Evolutionary conservation across 1,284 basidiomycete species (phyloP), one percentile per base, ranked within the genome.

Genomic region (Naganishia sp.): DNA sequence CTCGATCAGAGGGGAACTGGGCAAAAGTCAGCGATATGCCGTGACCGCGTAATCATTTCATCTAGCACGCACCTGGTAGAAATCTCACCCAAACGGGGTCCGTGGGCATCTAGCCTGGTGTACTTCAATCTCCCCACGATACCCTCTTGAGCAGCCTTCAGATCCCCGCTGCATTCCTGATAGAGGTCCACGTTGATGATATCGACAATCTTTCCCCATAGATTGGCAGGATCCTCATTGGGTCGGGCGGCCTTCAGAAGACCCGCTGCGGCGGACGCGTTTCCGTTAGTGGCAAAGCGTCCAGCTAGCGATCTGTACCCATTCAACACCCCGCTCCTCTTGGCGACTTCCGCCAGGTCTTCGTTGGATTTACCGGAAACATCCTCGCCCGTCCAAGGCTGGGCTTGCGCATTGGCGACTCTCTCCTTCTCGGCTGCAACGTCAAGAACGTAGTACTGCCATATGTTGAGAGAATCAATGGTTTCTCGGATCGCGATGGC

Each of bases 401-500:
- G 21, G 82, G 68, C 81, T 3, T 89, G 74, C 3, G 85, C 86
- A 13, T 81, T 77, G 49, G 82, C 83, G 59, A 90, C 81, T 2
- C 82, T 78, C 6, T 82, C 81, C 68, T 82, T 84, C 76, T 90
- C 87, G 0, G 73, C 78, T 49, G 82, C 80, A 6, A 86, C 83
- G 74, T 96, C 87, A 54, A 97, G 82, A 25, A 92, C 89, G 75
- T 97, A 97, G 81, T 88, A 97, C 73, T 96, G 88, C 91, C 92
- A 97, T 28, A 96, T 79, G 48, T 90, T 84, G 45, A 89, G 85
- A 4, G 80, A 80, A 63, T 88, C 85, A 70, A 93, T 74, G 42
- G 86, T 82, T 16, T 83, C 78, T 50, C 84, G 78, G 73, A 97
- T 86, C 15, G 86, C 88, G 25, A 76, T 73, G 56, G 89, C 82